These are phyloP conservation scores for Ascochyta koolunga DNA, from an alignment of 2,329 filamentous ascomycete species.

Conservation along the genomic window DNA sequence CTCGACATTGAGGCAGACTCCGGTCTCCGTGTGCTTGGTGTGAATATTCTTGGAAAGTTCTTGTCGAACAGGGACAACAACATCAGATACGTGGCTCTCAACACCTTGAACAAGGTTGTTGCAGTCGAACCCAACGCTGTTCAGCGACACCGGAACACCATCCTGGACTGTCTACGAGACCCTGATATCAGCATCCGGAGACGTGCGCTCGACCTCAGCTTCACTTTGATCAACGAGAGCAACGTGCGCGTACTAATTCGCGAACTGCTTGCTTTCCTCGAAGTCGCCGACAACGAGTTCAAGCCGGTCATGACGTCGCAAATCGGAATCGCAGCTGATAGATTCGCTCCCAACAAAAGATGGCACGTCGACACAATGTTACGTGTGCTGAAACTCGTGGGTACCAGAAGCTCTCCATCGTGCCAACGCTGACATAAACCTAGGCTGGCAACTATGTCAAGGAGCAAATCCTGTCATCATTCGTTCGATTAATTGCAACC, in stretches of 20 bases:
- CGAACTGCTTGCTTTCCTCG: conserved; percentile 91
- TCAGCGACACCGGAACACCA: conserved; percentile 95
- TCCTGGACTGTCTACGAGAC: conserved; percentile 92
- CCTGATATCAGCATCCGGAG: conserved; percentile 97
- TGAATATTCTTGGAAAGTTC: conserved; percentile 98
- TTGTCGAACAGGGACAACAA: conserved; percentile 99
- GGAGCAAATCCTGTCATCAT: conserved; percentile 95
- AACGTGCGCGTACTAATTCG: conserved; percentile 94
- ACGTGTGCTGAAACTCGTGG: conserved; percentile 78
- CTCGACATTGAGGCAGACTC: conserved; percentile 98
- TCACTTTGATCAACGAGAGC: conserved; percentile 95
- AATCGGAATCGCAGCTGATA: conserved; percentile 95
- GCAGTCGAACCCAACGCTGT: conserved; percentile 98
- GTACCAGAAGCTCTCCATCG: conserved; percentile 4
- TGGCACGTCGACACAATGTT: conserved; percentile 99
- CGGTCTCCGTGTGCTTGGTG: conserved; percentile 88
- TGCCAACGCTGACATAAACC: neutral
- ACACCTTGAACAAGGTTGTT: conserved; percentile 97
- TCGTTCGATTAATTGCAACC: conserved; percentile 92
- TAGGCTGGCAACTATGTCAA: conserved; percentile 93
- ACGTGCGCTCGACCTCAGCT: conserved; percentile 94
- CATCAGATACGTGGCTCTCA: conserved; percentile 96
- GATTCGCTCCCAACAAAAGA: conserved; percentile 93
- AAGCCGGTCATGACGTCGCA: conserved; percentile 98
- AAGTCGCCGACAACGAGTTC: conserved; percentile 97